A percentile compares a stretch with the other conserved stretches of the same genome.
phyloP scores from a whole-genome alignment of 495 filamentous ascomycete species.

The Lindgomyces ingoldianus region DNA sequence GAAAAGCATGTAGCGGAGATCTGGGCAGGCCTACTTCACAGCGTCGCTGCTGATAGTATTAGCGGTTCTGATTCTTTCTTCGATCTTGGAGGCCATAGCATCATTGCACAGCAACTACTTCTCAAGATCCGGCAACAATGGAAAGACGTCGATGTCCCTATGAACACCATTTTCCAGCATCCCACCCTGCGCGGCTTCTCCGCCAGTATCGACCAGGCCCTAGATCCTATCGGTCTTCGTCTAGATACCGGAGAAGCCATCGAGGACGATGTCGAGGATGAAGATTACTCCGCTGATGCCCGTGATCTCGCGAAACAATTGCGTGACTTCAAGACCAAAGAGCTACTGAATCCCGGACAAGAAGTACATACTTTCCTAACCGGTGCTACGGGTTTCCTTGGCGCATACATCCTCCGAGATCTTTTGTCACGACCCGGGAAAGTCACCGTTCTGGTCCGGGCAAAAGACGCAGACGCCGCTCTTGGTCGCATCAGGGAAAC shows the following conservation, averaged over 20 bases:
- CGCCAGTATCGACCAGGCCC: conserved; percentile 68
- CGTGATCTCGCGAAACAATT: conserved; percentile 56
- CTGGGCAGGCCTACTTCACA: conserved; percentile 61
- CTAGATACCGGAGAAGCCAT: conserved; percentile 37
- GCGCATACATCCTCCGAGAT: conserved; percentile 76
- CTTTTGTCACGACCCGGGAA: conserved; percentile 63
- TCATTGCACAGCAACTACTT: conserved; percentile 85
- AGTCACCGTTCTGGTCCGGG: conserved; percentile 79
- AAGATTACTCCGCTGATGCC: conserved; percentile 70
- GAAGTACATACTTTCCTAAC: conserved; percentile 75
- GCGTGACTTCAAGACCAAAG: conserved; percentile 46
- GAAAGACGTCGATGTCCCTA: conserved; percentile 66
- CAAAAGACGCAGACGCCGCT: conserved; percentile 55
- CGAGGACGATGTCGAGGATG: conserved; percentile 45
- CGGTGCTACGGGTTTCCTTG: conserved; percentile 89
- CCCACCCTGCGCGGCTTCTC: conserved; percentile 74
- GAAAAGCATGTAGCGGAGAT: conserved; percentile 67
- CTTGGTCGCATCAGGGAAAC: conserved; percentile 54
- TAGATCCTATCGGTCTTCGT: conserved; percentile 46
- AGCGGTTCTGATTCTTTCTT: conserved; percentile 68
- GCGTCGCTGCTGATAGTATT: conserved; percentile 36
- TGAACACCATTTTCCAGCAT: conserved; percentile 74
- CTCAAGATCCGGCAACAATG: conserved; percentile 65
- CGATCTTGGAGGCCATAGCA: conserved; percentile 82
- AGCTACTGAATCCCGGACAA: conserved; percentile 38